phyloP scores from a whole-genome alignment of 495 filamentous ascomycete species.

The Tuber brumale region DNA sequence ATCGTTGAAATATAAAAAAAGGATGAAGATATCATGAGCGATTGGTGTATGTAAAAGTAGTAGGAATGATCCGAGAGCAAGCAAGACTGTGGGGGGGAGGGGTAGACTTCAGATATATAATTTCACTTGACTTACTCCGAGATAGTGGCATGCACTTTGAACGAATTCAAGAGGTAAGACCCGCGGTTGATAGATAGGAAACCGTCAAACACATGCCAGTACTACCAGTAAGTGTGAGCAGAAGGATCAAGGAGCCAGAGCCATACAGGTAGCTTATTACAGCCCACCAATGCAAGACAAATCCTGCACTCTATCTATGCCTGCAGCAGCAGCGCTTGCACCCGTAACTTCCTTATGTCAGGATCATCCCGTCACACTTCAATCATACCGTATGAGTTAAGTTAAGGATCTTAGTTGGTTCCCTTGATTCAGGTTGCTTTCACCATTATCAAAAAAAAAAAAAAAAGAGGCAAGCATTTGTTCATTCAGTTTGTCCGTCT shows the following conservation, averaged over 20 bases:
- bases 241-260: not conserved
- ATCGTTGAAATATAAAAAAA: not conserved
- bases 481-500: not conserved
- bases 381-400: not conserved
- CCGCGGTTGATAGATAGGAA: not conserved
- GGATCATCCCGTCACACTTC: not conserved
- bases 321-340: not conserved
- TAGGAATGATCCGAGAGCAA: not conserved
- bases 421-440: not conserved
- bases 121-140: not conserved
- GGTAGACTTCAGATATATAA: not conserved
- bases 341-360: not conserved
- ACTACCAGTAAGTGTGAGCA: not conserved
- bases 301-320: not conserved
- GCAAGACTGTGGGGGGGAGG: not conserved
- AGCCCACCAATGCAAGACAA: not conserved
- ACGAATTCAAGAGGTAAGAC: not conserved
- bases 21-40: not conserved
- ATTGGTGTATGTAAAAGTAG: not conserved
- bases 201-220: not conserved
- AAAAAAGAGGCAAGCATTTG: not conserved
- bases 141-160: not conserved
- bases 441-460: not conserved
- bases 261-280: not conserved
- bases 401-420: not conserved